Evolutionary conservation across 2,329 filamentous ascomycete species (phyloP).

Genomic region (Fusarium pseudoanthophilum): DNA sequence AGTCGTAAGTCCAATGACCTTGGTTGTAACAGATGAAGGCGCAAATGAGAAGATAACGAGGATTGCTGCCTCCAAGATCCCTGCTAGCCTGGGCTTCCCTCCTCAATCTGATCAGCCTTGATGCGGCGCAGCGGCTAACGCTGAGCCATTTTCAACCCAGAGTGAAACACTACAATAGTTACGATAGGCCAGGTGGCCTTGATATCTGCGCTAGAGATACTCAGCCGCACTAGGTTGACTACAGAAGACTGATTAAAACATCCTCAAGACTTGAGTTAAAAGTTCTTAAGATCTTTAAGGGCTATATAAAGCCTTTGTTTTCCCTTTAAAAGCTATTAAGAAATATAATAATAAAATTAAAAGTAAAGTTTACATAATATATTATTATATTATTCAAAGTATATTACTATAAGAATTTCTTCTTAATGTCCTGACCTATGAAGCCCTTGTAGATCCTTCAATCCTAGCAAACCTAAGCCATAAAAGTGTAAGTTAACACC

Average conservation of each 20-base stretch:
- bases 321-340: no score
- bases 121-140: neutral
- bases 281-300: neutral
- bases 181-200: neutral
- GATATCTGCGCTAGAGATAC: neutral
- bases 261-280: neutral
- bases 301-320: no score
- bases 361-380: no score
- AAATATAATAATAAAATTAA: no score
- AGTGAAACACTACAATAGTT: neutral
- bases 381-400: no score
- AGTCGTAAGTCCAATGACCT: fast-evolving
- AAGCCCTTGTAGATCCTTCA: no score
- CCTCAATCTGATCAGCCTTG: neutral
- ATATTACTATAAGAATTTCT: no score
- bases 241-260: neutral
- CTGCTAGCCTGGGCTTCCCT: neutral
- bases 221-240: neutral
- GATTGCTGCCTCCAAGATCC: neutral
- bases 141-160: neutral
- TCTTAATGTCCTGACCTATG: no score
- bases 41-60: no score
- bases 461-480: no score
- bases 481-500: no score
- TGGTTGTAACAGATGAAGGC: neutral